Evolutionary conservation across 2,329 filamentous ascomycete species (phyloP), one percentile per base, ranked within the genome.

Genomic region (Arthrinium puccinioides): DNA sequence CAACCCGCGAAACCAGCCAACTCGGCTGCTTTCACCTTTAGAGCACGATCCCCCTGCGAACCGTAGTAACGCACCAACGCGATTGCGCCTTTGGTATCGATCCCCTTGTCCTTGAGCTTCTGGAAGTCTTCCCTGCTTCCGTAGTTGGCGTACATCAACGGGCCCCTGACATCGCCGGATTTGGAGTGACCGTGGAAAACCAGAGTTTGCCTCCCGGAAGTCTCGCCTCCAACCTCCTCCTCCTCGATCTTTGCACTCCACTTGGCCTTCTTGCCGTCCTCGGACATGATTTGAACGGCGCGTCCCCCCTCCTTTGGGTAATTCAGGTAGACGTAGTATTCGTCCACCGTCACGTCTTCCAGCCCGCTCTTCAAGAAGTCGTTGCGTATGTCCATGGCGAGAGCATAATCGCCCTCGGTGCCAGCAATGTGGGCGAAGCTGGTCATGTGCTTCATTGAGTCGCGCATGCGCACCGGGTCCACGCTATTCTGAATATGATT

Each of bases 21-120:
- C 60, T 96, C 86, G 1, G 92, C 92, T 9, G 86, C 85, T 62
- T 90, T 94, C 51, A 98, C 76, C 60, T 97, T 96, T 49, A 94
- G 63, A 2, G 78, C 84, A 6, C 75, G 69, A 54, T 94, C 84
- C 3, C 66, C 67, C 53, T 90, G 79, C 1, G 78, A 76, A 23
- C 87, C 87, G 48, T 84, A 81, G 56, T 92, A 84, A 40, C 86
- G 75, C 15, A 97, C 85, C 23, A 98, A 66, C 2, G 82, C 88
- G 53, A 98, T 87, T 4, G 87, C 81, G 10, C 87, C 89, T 36
- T 82, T 75, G 2, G 87, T 73, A 20, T 84, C 72, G 42, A 97
- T 72, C 0, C 82, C 85, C 44, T 74, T 75, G 37, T 88, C 79
- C 41, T 74, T 67, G 20, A 98, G 65, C 37, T 62, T 66, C 54